These are phyloP conservation scores for Colletotrichum caudatum DNA, from an alignment of 2,329 filamentous ascomycete species.

Conservation along the genomic window DNA sequence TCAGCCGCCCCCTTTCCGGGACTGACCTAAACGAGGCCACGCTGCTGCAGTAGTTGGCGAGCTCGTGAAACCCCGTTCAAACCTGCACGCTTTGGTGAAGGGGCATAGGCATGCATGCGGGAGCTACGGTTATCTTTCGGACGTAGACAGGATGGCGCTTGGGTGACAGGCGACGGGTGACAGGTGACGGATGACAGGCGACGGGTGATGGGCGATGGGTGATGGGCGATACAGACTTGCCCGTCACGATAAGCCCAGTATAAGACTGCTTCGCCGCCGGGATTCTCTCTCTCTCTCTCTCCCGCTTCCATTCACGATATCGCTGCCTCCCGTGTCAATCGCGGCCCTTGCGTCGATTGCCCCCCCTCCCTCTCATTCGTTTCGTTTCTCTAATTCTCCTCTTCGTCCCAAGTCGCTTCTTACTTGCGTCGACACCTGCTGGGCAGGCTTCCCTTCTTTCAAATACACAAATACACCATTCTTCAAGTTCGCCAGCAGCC, in stretches of 20 bases:
- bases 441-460: constrained; percentile 46
- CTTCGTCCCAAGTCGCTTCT: constrained; percentile 36
- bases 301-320: background rate
- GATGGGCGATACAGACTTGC: background rate
- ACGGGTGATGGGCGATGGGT: background rate
- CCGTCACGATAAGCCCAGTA: constrained; percentile 18
- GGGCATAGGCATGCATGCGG: constrained; percentile 6
- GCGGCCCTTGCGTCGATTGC: constrained; percentile 42
- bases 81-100: constrained; percentile 29
- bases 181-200: constrained; percentile 17
- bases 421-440: constrained; percentile 45
- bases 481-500: background rate
- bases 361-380: constrained; percentile 39
- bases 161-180: constrained; percentile 27
- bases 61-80: constrained; percentile 40
- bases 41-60: constrained; percentile 29
- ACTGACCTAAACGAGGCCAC: constrained; percentile 26
- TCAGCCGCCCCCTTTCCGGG: background rate
- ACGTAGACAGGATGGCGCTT: constrained; percentile 31
- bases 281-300: background rate
- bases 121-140: background rate
- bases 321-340: constrained; percentile 19
- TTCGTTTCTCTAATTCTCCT: constrained; percentile 20
- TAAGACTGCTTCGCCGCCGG: constrained; percentile 30
- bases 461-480: background rate